Evolutionary conservation across 805 yeast genomes (phyloP).

Genomic region (Candida piceae): DNA sequence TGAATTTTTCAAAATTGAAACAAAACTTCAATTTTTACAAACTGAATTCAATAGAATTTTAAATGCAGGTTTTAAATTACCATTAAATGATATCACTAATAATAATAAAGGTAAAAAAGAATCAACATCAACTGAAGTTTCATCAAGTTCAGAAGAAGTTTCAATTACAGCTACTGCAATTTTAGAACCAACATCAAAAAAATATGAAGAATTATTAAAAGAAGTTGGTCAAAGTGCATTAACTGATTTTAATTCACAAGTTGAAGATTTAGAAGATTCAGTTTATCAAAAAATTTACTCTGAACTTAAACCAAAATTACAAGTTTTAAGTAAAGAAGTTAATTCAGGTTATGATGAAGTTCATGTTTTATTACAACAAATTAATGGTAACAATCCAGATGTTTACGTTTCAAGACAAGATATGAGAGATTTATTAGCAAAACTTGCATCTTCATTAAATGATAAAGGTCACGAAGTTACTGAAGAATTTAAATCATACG

Average conservation of each 20-base stretch:
- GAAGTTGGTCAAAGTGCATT: constrained; percentile 35
- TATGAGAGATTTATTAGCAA: constrained; percentile 38
- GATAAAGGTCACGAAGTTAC: constrained; percentile 30
- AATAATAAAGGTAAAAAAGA: constrained; percentile 3
- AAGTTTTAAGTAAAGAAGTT: constrained; percentile 26
- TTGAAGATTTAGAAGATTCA: constrained; percentile 25
- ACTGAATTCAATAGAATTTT: constrained; percentile 27
- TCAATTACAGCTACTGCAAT: constrained; percentile 9
- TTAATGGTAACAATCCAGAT: constrained; percentile 20
- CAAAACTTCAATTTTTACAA: constrained; percentile 28
- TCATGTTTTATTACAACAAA: constrained; percentile 20
- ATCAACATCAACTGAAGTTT: constrained; percentile 2
- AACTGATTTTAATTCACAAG: constrained; percentile 34
- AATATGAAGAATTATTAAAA: constrained; percentile 29
- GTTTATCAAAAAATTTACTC: constrained; percentile 27
- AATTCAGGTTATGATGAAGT: constrained; percentile 25
- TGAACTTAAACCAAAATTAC: constrained; percentile 30
- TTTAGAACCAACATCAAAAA: constrained; percentile 19
- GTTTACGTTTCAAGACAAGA: constrained; percentile 41
- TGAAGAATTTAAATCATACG: constrained; percentile 25
- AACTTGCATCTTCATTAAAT: constrained; percentile 28
- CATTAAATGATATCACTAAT: constrained; percentile 19
- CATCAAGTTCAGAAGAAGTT: constrained; percentile 4
- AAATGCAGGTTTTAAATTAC: constrained; percentile 26
- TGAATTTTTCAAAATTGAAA: constrained; percentile 25